Percentiles rank a stretch among this genome's conserved stretches.
phyloP scores from a whole-genome alignment of 805 yeast species.

The Candida broadrunensis region DNA sequence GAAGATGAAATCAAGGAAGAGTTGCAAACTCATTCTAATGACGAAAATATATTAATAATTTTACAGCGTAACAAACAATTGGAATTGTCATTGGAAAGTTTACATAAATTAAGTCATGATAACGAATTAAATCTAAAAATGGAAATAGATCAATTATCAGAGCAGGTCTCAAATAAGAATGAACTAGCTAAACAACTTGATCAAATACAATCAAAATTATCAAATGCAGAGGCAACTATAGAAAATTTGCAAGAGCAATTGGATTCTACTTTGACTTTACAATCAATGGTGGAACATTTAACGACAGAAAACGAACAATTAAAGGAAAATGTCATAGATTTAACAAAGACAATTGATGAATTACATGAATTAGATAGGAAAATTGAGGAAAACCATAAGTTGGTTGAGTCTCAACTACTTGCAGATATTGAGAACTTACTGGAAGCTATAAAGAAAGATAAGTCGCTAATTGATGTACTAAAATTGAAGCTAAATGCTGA shows the following conservation, averaged over 20 bases:
- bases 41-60: conserved; percentile 17
- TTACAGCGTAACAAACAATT: conserved; percentile 33
- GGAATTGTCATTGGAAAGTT: conserved; percentile 38
- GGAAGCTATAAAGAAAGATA: conserved; percentile 9
- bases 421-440: conserved; percentile 27
- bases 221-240: conserved; percentile 27
- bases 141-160: conserved; percentile 15
- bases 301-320: conserved; percentile 36
- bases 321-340: conserved; percentile 21
- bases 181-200: conserved; percentile 1
- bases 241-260: conserved; percentile 25
- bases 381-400: conserved; percentile 44
- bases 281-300: conserved; percentile 30
- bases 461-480: neutral
- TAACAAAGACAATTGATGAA: conserved; percentile 41
- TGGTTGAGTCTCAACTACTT: conserved; percentile 42
- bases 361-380: conserved; percentile 48
- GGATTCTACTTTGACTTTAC: conserved; percentile 34
- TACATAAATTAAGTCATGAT: conserved; percentile 23
- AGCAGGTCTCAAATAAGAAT: neutral
- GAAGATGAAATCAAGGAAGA: conserved; percentile 26
- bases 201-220: neutral
- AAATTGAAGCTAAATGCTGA: neutral
- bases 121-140: conserved; percentile 19
- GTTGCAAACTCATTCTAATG: conserved; percentile 8